These are phyloP conservation scores for Cryphonectria radicalis DNA, from an alignment of 2,329 filamentous ascomycete genomes.

Conservation along the genomic window DNA sequence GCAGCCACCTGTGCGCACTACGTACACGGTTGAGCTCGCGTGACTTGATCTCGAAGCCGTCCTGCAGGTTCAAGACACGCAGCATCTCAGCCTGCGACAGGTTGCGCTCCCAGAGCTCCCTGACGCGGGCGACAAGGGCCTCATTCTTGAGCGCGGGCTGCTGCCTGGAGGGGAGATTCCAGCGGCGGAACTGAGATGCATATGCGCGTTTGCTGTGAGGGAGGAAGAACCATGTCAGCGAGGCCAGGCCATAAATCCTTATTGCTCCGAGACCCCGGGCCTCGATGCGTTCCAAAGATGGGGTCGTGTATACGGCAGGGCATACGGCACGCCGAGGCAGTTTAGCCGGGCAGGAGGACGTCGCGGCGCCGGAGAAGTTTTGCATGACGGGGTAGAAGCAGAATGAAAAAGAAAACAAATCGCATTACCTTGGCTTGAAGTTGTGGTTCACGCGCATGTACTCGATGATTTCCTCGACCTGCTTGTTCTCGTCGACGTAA, in stretches of 20 bases:
- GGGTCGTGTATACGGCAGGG: constrained; percentile 20
- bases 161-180: constrained; percentile 78
- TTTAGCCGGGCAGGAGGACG: constrained; percentile 3
- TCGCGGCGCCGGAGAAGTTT: neutral
- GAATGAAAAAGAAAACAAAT: constrained; percentile 12
- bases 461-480: constrained; percentile 74
- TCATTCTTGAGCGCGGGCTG: constrained; percentile 73
- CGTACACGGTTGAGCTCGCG: constrained; percentile 73
- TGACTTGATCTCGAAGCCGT: constrained; percentile 72
- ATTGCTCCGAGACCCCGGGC: too few species aligned
- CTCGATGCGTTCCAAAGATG: neutral
- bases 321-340: constrained; percentile 24
- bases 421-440: constrained; percentile 71
- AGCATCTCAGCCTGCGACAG: constrained; percentile 75
- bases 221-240: constrained; percentile 10
- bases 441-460: constrained; percentile 67
- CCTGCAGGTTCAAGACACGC: constrained; percentile 67
- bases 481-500: constrained; percentile 76
- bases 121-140: constrained; percentile 68
- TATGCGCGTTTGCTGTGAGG: constrained; percentile 71
- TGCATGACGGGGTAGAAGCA: neutral
- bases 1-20: constrained; percentile 68
- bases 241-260: too few species aligned
- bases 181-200: constrained; percentile 76
- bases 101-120: constrained; percentile 79